Evolutionary conservation across 805 yeast genomes (phyloP).

Genomic region (Ogataea sp.): DNA sequence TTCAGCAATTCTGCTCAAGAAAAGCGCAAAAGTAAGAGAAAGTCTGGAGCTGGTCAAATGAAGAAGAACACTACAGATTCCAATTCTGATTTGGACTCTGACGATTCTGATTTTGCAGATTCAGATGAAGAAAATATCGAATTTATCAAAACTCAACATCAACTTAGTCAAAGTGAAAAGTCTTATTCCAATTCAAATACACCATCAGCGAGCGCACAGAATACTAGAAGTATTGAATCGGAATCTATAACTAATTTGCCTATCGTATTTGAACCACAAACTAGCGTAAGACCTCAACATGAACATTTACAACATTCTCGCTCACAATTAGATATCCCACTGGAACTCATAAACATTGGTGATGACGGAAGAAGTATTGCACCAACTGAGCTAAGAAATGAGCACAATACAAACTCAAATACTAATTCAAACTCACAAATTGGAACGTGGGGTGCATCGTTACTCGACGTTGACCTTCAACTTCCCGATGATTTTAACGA

Average conservation of each 20-base stretch:
- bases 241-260: too few species aligned
- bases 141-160: slow-evolving; percentile 16
- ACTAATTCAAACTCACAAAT: neutral
- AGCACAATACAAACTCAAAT: neutral
- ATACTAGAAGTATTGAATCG: too few species aligned
- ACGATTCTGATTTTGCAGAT: slow-evolving; percentile 20
- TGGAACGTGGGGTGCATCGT: neutral
- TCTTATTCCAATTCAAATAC: slow-evolving; percentile 4
- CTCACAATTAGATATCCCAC: slow-evolving; percentile 7
- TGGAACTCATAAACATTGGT: too few species aligned
- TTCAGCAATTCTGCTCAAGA: too few species aligned
- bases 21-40: slow-evolving; percentile 1
- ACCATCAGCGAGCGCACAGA: slow-evolving; percentile 3
- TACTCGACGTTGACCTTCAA: slow-evolving; percentile 14
- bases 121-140: slow-evolving; percentile 27
- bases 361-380: too few species aligned
- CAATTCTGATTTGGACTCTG: slow-evolving; percentile 2
- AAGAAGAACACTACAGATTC: neutral
- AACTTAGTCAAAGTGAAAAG: slow-evolving; percentile 5
- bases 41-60: neutral
- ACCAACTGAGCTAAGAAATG: neutral
- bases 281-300: neutral
- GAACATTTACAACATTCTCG: neutral
- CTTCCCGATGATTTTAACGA: neutral
- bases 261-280: neutral